Evolutionary conservation across 257 asterid species (phyloP).

Genomic region (Capsicum baccatum): DNA sequence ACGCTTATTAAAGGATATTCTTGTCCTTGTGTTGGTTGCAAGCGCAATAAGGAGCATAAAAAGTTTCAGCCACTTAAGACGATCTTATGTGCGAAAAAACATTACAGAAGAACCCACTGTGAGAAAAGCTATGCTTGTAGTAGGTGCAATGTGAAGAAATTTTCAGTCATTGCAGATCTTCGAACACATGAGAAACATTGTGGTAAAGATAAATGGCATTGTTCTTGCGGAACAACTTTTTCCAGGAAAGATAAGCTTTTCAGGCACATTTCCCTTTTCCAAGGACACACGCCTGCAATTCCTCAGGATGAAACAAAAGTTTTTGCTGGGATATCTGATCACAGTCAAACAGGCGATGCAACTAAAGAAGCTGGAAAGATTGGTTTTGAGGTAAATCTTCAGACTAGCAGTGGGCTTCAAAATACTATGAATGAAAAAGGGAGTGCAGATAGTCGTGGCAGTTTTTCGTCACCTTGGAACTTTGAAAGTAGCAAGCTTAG

Average conservation of each 20-base stretch:
- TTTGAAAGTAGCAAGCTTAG: slow-evolving; percentile 53
- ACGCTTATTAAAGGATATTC: slow-evolving; percentile 78
- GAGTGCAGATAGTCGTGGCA: slow-evolving; percentile 39
- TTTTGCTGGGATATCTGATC: slow-evolving; percentile 19
- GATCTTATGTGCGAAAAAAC: slow-evolving; percentile 83
- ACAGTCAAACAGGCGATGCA: not conserved
- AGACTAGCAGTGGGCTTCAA: slow-evolving; percentile 19
- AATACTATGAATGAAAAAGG: slow-evolving; percentile 50
- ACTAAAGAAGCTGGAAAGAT: slow-evolving; percentile 32
- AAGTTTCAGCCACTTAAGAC: slow-evolving; percentile 92
- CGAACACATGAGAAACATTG: slow-evolving; percentile 96
- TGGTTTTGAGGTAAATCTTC: slow-evolving; percentile 44
- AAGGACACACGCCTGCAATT: slow-evolving; percentile 94
- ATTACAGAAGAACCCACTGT: slow-evolving; percentile 93
- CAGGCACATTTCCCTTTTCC: slow-evolving; percentile 85
- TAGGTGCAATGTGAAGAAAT: slow-evolving; percentile 82
- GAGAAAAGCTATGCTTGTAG: slow-evolving; percentile 91
- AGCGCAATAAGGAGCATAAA: slow-evolving; percentile 84
- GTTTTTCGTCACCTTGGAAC: slow-evolving; percentile 62
- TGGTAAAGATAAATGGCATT: slow-evolving; percentile 91
- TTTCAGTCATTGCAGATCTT: slow-evolving; percentile 91
- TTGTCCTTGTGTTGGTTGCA: slow-evolving; percentile 88
- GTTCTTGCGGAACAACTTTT: slow-evolving; percentile 95
- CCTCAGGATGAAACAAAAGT: slow-evolving; percentile 60
- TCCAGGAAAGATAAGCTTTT: slow-evolving; percentile 97